phyloP scores from a whole-genome alignment of 495 filamentous ascomycete genomes.

The Lichenothelia convexa region DNA sequence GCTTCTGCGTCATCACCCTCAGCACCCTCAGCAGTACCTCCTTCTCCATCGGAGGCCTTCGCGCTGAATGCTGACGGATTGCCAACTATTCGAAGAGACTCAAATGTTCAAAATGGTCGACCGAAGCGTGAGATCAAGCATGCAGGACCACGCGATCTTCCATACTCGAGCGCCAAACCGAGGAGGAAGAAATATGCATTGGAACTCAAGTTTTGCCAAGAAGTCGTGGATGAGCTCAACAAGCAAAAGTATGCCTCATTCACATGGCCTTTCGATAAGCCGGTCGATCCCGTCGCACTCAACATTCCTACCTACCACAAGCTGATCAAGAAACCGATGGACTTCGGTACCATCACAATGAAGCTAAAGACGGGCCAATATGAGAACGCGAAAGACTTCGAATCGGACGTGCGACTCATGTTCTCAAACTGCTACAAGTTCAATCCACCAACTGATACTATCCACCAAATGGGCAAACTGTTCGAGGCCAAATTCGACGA shows the following conservation, averaged over 20 bases:
- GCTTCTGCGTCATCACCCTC: constrained; percentile 6
- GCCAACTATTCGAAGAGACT: constrained; percentile 86
- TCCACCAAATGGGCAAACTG: constrained; percentile 48
- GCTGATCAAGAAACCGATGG: constrained; percentile 93
- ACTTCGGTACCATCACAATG: constrained; percentile 53
- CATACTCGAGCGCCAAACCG: constrained; percentile 62
- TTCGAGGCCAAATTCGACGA: constrained; percentile 53
- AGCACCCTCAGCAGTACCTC: constrained; percentile 14
- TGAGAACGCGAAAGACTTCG: constrained; percentile 65
- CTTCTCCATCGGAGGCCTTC: constrained; percentile 35
- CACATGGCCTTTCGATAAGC: constrained; percentile 52
- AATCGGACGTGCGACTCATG: constrained; percentile 63
- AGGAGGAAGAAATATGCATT: constrained; percentile 84
- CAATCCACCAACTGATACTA: constrained; percentile 63
- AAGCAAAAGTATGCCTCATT: constrained; percentile 49
- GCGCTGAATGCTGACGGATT: constrained; percentile 67
- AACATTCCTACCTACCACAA: constrained; percentile 89
- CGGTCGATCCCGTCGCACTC: constrained; percentile 84
- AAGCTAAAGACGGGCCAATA: constrained; percentile 75
- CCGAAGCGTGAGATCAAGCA: constrained; percentile 91
- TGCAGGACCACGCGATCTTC: constrained; percentile 68
- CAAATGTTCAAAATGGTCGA: constrained; percentile 50
- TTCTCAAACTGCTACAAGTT: constrained; percentile 82
- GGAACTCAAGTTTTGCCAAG: constrained; percentile 79
- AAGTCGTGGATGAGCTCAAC: constrained; percentile 57